phyloP scores from a whole-genome alignment of 148 eudicot species.

The Amaranthus cruentus region DNA sequence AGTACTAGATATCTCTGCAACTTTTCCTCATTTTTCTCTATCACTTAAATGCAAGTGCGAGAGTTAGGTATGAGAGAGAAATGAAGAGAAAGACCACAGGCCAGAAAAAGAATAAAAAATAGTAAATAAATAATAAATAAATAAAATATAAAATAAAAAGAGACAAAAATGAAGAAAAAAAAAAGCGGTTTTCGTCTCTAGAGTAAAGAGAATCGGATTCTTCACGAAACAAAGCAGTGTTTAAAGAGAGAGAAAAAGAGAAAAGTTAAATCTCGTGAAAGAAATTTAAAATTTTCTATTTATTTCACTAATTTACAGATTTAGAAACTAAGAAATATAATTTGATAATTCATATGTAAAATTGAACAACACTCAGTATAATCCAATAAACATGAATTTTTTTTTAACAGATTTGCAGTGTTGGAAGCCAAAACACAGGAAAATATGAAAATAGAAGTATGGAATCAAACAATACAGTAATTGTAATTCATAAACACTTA shows the following conservation, averaged over 20 bases:
- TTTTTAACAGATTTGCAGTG: too few species aligned
- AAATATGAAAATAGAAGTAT: background rate
- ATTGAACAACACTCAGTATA: too few species aligned
- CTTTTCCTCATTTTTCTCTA: too few species aligned
- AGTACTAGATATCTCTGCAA: too few species aligned
- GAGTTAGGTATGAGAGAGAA: background rate
- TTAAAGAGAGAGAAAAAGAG: background rate
- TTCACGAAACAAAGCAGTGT: constrained; percentile 18
- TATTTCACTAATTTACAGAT: background rate
- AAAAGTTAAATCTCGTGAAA: background rate
- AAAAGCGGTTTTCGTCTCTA: constrained; percentile 24
- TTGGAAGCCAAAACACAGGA: background rate
- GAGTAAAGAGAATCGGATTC: constrained; percentile 31
- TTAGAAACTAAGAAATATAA: too few species aligned
- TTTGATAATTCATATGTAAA: too few species aligned
- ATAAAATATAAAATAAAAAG: background rate
- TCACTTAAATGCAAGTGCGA: too few species aligned
- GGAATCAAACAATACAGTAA: too few species aligned
- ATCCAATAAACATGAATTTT: too few species aligned
- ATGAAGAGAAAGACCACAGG: background rate
- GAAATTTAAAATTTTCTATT: background rate
- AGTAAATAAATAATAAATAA: background rate
- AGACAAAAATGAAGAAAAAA: background rate
- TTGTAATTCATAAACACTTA: too few species aligned
- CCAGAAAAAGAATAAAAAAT: too few species aligned